Evolutionary conservation across 169 alveolate species (phyloP).

Genomic region (Eimeria maxima): DNA sequence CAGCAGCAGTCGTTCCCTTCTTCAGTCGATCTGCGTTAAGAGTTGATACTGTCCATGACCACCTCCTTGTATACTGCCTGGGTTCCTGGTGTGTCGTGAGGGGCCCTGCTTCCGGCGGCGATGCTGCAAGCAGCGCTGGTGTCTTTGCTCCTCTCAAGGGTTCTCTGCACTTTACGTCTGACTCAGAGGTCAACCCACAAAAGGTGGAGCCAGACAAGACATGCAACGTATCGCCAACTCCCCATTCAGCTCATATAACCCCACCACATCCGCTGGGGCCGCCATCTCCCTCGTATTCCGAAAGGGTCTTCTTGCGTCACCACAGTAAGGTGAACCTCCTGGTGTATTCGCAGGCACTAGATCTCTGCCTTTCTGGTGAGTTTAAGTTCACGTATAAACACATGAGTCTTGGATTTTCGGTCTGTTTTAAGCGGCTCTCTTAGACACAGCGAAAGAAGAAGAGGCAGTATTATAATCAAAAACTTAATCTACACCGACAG

Average conservation of each 20-base stretch:
- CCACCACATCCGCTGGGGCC: neutral
- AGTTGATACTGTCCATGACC: neutral
- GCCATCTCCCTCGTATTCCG: constrained; percentile 3
- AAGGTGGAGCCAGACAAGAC: neutral
- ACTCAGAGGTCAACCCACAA: neutral
- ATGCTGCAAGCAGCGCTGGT: neutral
- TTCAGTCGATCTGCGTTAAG: neutral
- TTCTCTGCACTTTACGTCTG: neutral
- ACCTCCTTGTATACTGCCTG: neutral
- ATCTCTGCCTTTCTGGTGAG: constrained; percentile 36
- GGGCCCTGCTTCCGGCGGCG: neutral
- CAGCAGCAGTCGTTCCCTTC: neutral
- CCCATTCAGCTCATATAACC: neutral
- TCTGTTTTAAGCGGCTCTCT: no score
- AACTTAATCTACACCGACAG: no score
- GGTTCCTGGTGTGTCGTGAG: constrained; percentile 68
- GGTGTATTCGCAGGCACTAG: constrained; percentile 1
- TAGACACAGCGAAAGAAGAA: no score
- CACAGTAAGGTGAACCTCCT: constrained; percentile 9
- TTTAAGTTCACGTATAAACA: neutral
- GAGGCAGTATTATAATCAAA: no score
- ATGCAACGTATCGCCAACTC: neutral
- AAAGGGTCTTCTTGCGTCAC: neutral
- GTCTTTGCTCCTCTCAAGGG: neutral
- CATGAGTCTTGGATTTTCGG: no score